A percentile compares a stretch with the other conserved stretches of the same genome.
phyloP scores from a whole-genome alignment of 208 protist species.

The Trypanosoma congolense region DNA sequence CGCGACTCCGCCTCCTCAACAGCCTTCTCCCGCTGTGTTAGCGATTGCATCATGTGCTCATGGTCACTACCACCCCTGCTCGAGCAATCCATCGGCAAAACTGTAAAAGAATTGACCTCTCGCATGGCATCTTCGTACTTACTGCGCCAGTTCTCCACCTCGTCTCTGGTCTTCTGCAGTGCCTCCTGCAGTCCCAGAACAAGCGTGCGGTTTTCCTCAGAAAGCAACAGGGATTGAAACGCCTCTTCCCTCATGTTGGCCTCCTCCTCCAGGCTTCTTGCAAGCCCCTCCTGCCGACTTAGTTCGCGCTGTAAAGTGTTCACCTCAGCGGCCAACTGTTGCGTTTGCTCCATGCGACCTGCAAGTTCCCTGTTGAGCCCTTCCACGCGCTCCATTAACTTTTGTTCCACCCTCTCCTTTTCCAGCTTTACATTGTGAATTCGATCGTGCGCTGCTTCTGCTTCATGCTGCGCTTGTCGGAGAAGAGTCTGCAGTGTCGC shows the following conservation, averaged over 20 bases:
- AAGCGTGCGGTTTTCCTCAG: constrained; percentile 51
- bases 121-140: constrained; percentile 9
- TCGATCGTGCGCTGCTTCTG: constrained; percentile 29
- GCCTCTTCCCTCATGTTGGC: constrained; percentile 58
- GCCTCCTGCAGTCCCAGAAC: constrained; percentile 46
- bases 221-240: constrained; percentile 54
- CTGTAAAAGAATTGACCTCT: background rate
- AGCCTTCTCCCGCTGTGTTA: constrained; percentile 26
- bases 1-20: constrained; percentile 13
- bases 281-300: constrained; percentile 19
- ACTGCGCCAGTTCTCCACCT: constrained; percentile 41
- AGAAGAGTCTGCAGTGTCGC: constrained; percentile 51
- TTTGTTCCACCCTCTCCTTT: constrained; percentile 41
- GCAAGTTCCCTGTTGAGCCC: constrained; percentile 52
- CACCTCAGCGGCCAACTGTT: constrained; percentile 22
- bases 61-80: background rate
- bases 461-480: constrained; percentile 53
- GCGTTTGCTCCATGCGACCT: constrained; percentile 25
- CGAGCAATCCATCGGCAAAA: background rate
- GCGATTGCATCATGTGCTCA: constrained; percentile 8
- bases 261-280: constrained; percentile 50
- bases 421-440: constrained; percentile 41
- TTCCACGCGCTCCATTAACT: constrained; percentile 34
- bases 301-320: constrained; percentile 27
- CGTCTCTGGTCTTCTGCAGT: constrained; percentile 38